Percentiles rank a stretch among this genome's conserved stretches.
These are phyloP conservation scores for Podospora anserina DNA, from an alignment of 495 filamentous ascomycete species.

Conservation along the genomic window DNA sequence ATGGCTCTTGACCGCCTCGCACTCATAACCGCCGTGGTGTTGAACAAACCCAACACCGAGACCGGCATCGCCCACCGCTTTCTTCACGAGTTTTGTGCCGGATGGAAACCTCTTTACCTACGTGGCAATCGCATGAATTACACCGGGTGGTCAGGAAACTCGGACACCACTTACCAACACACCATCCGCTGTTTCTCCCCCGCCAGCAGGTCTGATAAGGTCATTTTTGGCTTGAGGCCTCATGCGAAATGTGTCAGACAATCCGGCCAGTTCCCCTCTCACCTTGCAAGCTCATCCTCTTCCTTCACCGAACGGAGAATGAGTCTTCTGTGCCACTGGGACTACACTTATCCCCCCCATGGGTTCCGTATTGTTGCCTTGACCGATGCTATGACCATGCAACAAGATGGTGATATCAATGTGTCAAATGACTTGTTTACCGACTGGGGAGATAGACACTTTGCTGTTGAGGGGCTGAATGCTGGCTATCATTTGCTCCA, in stretches of 20 bases:
- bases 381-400: background rate
- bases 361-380: background rate
- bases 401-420: background rate
- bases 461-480: conserved; percentile 5
- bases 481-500: conserved; percentile 17
- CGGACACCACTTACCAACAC: background rate
- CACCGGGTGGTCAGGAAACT: background rate
- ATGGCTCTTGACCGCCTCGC: background rate
- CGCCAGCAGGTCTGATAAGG: background rate
- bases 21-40: background rate
- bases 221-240: background rate
- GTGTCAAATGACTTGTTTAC: background rate
- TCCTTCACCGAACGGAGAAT: background rate
- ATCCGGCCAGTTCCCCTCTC: background rate
- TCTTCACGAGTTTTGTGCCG: background rate
- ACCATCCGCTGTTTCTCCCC: background rate
- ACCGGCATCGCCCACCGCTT: background rate
- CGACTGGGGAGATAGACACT: conserved; percentile 8
- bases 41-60: background rate
- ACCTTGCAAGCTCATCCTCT: background rate
- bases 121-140: background rate
- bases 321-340: background rate
- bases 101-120: background rate
- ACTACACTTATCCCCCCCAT: background rate
- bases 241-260: background rate